phyloP scores from a whole-genome alignment of 257 asterid species.

The Solanum sejunctum region DNA sequence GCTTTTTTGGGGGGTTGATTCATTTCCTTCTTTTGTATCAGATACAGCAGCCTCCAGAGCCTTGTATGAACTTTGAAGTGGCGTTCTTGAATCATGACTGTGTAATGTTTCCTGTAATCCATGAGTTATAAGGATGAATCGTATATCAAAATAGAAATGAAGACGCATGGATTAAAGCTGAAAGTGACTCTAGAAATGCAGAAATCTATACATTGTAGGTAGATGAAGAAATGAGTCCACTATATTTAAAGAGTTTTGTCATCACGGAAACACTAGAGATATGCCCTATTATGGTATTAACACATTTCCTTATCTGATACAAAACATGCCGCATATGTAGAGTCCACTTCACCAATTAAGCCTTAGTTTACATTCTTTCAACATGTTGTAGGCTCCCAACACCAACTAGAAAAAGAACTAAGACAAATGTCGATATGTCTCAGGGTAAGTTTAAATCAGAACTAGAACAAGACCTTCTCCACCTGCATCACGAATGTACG shows the following conservation, averaged over 20 bases:
- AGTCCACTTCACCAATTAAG: not conserved
- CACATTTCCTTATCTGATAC: not conserved
- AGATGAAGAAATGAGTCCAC: not conserved
- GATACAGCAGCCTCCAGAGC: not conserved
- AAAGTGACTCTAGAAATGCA: not conserved
- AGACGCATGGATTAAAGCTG: not conserved
- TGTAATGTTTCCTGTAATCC: slow-evolving; percentile 4
- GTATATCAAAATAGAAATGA: not conserved
- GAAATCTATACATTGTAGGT: not conserved
- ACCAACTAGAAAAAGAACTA: not conserved
- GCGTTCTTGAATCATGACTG: not conserved
- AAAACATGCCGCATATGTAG: not conserved
- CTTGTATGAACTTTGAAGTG: not conserved
- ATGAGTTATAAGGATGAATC: not conserved
- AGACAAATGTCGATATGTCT: not conserved
- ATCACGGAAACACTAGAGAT: not conserved
- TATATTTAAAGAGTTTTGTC: not conserved
- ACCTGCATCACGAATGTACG: not conserved
- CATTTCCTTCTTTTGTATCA: not conserved
- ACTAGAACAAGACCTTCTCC: not conserved
- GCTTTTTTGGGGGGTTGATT: not conserved
- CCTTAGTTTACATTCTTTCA: not conserved
- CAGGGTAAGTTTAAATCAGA: not conserved
- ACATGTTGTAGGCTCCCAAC: not conserved
- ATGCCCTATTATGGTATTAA: not conserved